Base-by-base conservation (phyloP, 352 stramenopile genomes). In the Pythium inflatum region DNA sequence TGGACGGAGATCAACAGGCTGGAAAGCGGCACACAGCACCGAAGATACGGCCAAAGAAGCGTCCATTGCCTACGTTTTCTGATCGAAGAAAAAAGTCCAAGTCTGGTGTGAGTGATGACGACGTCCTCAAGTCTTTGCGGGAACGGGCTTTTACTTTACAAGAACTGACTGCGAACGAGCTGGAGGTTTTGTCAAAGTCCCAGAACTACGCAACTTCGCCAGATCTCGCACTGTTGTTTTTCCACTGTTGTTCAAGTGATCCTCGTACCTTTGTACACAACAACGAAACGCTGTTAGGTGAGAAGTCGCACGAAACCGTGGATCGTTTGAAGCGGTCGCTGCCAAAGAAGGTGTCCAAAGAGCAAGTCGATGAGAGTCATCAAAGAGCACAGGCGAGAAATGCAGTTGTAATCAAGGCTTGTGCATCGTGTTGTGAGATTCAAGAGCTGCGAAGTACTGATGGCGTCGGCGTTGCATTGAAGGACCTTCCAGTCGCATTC, bases 391-490 rank as follows among this genome's bases (percentile, higher is more conserved):
- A 31, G n/a, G 25, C 6, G 46, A 31, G 46, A 13, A 22, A 12
- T 24, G 5, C 11, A 49, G 8, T 49, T 18, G 20, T 24, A 18
- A 18, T 49, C 12, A 49, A 5, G 12, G 49, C 49, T 5, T 56
- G 49, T 40, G 49, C 49, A 38, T 56, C 49, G 28, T 56, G 49
- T 25, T 56, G 49, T 40, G 49, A 56, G 20, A 20, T 24, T 25
- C 7, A 9, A 9, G 27, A n/a, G 9, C 3, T 56, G 36, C 6
- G 18, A 24, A n/a, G n/a, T n/a, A n/a, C n/a, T n/a, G n/a, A n/a
- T n/a, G n/a, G n/a, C n/a, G n/a, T n/a, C n/a, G n/a, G n/a, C n/a
- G n/a, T n/a, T n/a, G n/a, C n/a, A n/a, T n/a, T n/a, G n/a, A n/a
- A n/a, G n/a, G 9, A 9, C 14, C n/a, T 56, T 24, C 49, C 49